Base-by-base conservation (phyloP, 495 filamentous ascomycete genomes). In the Astrocystis sublimbata region DNA sequence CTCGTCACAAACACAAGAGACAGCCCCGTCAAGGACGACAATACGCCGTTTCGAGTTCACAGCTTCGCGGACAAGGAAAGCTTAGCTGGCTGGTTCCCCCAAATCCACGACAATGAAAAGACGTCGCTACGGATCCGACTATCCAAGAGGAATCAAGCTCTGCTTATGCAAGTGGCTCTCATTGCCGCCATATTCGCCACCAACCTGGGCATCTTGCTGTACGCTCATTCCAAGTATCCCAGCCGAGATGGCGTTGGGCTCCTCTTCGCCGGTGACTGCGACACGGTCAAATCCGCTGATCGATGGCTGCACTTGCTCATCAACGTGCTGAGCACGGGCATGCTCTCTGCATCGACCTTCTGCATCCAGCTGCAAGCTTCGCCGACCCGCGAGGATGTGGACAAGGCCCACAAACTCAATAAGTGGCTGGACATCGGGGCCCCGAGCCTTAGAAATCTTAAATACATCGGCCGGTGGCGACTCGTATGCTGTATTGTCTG, bases 391-490 rank as follows among this genome's bases (percentile, higher is more conserved):
- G 67, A 63, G 2, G 72, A 79, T 43, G 61, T 81, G 35, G 73
- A 79, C 38, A 58, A 59, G 10, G 77, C 73, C 4, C 78, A 81
- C 55, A 12, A 53, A 13, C 42, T 63, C 6, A 47, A 51, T 6
- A 61, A 38, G 28, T 79, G 76, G 75, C 55, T 81, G 12, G 73
- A 79, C 68, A 77, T 79, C 57, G 76, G 78, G 0, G 69, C 74
- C 13, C 73, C 71, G 2, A 78, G 74, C 42, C 30, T 76, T 10
- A 62, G 70, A 23, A 79, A 81, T 56, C 50, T 78, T 0, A 26
- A 58, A 10, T 58, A 61, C 13, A 71, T 78, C 7, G 58, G 60
- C 6, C 61, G 60, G 41, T 67, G 63, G 61, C 58, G 70, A 28
- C 67, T 69, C 2, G 31, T 61, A 1, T 62, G 70, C n/a, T 78